Evolutionary conservation across 2,329 filamentous ascomycete genomes (phyloP), one percentile per base, ranked within the genome.

Genomic region (Didymella exigua): DNA sequence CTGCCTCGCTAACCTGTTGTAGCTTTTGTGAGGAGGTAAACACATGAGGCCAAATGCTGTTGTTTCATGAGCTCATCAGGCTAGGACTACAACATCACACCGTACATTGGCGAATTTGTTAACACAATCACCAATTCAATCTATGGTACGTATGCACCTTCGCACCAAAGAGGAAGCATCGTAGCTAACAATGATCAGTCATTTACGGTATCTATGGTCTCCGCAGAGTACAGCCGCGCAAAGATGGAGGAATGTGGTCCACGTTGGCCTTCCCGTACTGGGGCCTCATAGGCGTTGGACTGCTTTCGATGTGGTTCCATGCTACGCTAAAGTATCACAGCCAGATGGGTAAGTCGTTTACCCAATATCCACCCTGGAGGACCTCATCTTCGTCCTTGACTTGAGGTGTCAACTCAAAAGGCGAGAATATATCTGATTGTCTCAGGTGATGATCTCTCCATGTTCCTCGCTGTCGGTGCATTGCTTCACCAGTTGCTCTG

Each of bases 401-500:
- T 30, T 13, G 6, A 14, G 13, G 4, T 13, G 29, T 3, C 29
- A 14, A 11, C 8, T 10, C 13, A 30, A 4, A 30, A 13, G 6
- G 13, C 29, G 29, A 30, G 29, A 14, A 10, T 4, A 23, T 24
- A 13, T 36, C 21, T 38, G 21, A 38, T 19, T 24, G 6, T n/a
- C 3, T 5, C 37, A 71, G 78, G 77, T 58, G 84, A 86, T 60
- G 84, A 86, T 61, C 72, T 86, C n/a, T 81, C 82, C 49, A 86
- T 85, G 84, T 77, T 85, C 26, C 70, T 82, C 11, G 77, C 85
- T 4, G 78, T 77, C 19, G 81, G 79, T 56, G 75, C 81, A 0
- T 76, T 86, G 49, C 74, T 86, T 5, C 81, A 84, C 42, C 78
- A 79, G 43, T 70, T 81, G 4, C 76, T 79, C 50, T 80, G 78